A percentile compares a stretch with the other conserved stretches of the same genome.
Evolutionary conservation across 2,329 filamentous ascomycete genomes (phyloP).

Genomic region (Phaeosphaeriaceae sp.): DNA sequence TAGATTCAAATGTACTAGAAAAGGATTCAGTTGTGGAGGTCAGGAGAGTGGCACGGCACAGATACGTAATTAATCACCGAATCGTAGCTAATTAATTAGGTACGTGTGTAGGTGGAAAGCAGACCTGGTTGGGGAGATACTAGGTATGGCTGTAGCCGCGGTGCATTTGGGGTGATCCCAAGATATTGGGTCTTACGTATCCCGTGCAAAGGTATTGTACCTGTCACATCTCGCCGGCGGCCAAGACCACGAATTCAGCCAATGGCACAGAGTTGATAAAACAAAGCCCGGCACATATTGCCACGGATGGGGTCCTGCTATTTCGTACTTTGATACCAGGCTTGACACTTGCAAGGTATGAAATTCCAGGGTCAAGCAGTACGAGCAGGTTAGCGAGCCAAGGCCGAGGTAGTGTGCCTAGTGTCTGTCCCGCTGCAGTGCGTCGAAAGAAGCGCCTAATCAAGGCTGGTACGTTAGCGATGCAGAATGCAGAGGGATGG

Average conservation of each 20-base stretch:
- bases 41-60: too few relatives aligned
- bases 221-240: slow-evolving; percentile 2
- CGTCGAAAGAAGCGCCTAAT: slow-evolving; percentile 1
- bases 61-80: too few relatives aligned
- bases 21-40: too few relatives aligned
- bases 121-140: too few relatives aligned
- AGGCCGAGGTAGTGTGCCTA: neutral
- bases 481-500: neutral
- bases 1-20: too few relatives aligned
- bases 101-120: too few relatives aligned
- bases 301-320: slow-evolving; percentile 1
- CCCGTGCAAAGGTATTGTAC: neutral
- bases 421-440: neutral
- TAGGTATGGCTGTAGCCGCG: too few relatives aligned
- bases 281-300: neutral
- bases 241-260: neutral
- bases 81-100: too few relatives aligned
- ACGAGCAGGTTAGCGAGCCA: slow-evolving; percentile 1
- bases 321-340: neutral
- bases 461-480: neutral
- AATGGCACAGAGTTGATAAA: neutral
- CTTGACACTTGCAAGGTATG: slow-evolving; percentile 3
- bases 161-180: neutral
- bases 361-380: neutral
- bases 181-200: neutral